Conservation (phyloP, 2,329 filamentous ascomycete species). For the Paecilomyces formosus region DNA sequence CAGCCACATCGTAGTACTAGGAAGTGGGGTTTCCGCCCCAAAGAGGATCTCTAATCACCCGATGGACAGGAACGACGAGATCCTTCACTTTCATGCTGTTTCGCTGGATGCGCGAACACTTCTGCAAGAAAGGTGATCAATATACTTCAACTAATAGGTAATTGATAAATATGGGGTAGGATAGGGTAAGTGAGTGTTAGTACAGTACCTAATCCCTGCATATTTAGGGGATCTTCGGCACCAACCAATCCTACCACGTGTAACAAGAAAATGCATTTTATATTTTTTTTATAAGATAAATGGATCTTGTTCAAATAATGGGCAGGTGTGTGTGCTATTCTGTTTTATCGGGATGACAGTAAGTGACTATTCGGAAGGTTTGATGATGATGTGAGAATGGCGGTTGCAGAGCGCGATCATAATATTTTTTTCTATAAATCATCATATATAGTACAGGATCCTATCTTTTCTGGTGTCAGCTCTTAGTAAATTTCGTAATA, state of each 20-base stretch:
- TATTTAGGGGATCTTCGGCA: too few species aligned
- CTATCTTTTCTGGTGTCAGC: background rate
- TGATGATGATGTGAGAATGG: too few species aligned
- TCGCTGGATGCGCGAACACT: background rate
- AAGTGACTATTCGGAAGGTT: too few species aligned
- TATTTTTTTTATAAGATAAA: too few species aligned
- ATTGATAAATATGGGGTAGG: background rate
- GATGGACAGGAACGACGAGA: background rate
- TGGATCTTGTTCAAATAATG: background rate
- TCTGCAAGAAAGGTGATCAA: background rate
- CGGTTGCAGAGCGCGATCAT: too few species aligned
- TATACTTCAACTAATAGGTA: background rate
- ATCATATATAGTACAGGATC: background rate
- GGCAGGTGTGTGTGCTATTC: background rate
- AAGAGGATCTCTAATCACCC: background rate
- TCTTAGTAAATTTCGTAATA: background rate
- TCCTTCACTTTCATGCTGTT: background rate
- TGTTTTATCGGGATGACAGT: too few species aligned
- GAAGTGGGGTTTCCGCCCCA: background rate
- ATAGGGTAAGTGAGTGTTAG: too few species aligned
- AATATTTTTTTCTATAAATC: too few species aligned
- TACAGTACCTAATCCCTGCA: too few species aligned
- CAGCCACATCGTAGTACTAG: background rate
- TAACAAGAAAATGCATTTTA: too few species aligned
- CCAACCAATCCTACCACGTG: background rate